Conservation (phyloP, 768 basidiomycete genomes). For the Pleurotus cornucopiae region DNA sequence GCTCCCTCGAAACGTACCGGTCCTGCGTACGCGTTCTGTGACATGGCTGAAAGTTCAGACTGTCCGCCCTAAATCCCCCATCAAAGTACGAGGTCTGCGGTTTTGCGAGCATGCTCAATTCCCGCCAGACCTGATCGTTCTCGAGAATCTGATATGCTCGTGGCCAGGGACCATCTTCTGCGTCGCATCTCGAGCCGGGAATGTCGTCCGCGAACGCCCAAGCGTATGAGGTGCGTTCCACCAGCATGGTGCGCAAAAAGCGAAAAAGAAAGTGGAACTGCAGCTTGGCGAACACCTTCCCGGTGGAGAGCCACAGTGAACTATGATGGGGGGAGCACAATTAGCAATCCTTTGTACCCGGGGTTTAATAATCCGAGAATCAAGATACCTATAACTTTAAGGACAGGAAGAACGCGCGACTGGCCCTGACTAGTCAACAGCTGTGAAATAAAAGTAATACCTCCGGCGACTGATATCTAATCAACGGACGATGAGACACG, state of each 20-base stretch:
- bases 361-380: background rate
- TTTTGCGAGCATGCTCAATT: slow-evolving; percentile 45
- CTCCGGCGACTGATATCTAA: slow-evolving; percentile 5
- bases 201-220: slow-evolving; percentile 59
- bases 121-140: slow-evolving; percentile 49
- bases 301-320: background rate
- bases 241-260: slow-evolving; percentile 31
- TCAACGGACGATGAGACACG: slow-evolving; percentile 3
- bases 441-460: slow-evolving; percentile 3
- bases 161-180: slow-evolving; percentile 66
- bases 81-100: slow-evolving; percentile 42
- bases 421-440: background rate
- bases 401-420: slow-evolving; percentile 3
- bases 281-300: slow-evolving; percentile 4
- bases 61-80: slow-evolving; percentile 42
- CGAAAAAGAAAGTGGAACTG: slow-evolving; percentile 6
- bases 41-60: slow-evolving; percentile 67
- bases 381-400: background rate
- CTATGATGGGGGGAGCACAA: too few relatives aligned
- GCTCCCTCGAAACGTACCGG: slow-evolving; percentile 54
- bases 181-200: slow-evolving; percentile 55
- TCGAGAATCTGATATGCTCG: slow-evolving; percentile 49
- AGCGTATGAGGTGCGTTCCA: slow-evolving; percentile 30
- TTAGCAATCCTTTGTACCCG: background rate
- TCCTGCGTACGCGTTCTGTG: slow-evolving; percentile 53